Conservation (phyloP, 169 alveolate species). For the Perkinsus chesapeaki region DNA sequence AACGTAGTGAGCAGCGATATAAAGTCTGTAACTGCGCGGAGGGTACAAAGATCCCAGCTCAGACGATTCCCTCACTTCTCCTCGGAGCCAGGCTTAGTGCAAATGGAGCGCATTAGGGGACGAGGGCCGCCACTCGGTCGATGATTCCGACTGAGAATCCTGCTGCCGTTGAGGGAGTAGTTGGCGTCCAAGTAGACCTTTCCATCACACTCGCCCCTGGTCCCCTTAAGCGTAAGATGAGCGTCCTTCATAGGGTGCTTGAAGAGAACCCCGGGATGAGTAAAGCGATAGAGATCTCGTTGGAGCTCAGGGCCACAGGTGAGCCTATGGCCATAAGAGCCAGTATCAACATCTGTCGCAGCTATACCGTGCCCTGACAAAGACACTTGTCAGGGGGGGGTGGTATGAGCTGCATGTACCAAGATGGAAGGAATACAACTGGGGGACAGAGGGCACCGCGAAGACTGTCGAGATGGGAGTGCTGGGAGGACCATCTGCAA, state of each 20-base stretch:
- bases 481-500: not conserved
- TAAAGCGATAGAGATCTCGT: not conserved
- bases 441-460: not conserved
- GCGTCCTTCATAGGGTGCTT: not conserved
- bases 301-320: not conserved
- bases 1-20: not conserved
- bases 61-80: not conserved
- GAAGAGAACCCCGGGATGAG: not conserved
- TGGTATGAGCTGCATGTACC: not conserved
- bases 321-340: not conserved
- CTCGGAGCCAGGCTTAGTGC: not conserved
- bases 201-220: not conserved
- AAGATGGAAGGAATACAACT: not conserved
- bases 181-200: not conserved
- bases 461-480: not conserved
- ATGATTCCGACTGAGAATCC: not conserved
- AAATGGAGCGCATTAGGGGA: not conserved
- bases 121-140: not conserved
- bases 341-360: not conserved
- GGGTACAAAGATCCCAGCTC: not conserved
- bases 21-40: not conserved
- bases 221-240: not conserved
- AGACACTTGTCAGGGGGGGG: not conserved
- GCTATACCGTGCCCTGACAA: not conserved
- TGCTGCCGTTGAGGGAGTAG: not conserved